Evolutionary conservation across 805 yeast species (phyloP), one percentile per base, ranked within the genome.

Genomic region (Sugiyamaella boreocaroliniensis): DNA sequence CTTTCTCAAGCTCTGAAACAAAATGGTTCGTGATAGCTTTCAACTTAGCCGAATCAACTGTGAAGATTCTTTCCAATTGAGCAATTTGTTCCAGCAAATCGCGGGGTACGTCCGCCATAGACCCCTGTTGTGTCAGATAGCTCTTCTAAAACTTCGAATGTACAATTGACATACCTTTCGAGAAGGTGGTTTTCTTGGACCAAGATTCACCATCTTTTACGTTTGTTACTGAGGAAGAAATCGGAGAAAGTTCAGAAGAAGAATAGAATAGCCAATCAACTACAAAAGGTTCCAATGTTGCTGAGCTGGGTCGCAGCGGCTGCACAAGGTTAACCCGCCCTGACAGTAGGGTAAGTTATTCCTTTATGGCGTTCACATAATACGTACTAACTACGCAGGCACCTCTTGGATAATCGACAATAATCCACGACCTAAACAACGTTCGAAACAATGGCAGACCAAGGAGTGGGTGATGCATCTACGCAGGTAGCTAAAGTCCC

Each of bases 111-210:
- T 82, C 87, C 46, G 81, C 75, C 77, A 77, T 72, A 29, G 83
- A 76, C 46, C 83, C 84, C 73, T 76, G 34, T 11, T 34, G 26
- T 26, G 14, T 18, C 8, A 47, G 45, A 16, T 34, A 43, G 19
- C 20, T 7, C 49, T 20, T n/a, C 12, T 22, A n/a, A 18, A 12
- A 15, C 9, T 49, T 18, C 14, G 8, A 29, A 22, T 19, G 10
- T 14, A 16, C 26, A 5, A 43, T 15, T 9, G 42, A 47, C 65
- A 65, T 56, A 81, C 83, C 70, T 81, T 85, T 74, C 93, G 84
- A 67, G 81, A 79, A 58, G 86, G 90, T 51, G 93, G 93, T 61
- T 79, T 79, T 68, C 85, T 83, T 57, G 95, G 92, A 67, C 93
- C 95, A 65, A 86, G 77, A 70, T 81, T 87, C 69, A 86, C 95